Base-by-base conservation (phyloP, 225 moss, liverwort and hornwort species). In the Thuidium tamariscinum region DNA sequence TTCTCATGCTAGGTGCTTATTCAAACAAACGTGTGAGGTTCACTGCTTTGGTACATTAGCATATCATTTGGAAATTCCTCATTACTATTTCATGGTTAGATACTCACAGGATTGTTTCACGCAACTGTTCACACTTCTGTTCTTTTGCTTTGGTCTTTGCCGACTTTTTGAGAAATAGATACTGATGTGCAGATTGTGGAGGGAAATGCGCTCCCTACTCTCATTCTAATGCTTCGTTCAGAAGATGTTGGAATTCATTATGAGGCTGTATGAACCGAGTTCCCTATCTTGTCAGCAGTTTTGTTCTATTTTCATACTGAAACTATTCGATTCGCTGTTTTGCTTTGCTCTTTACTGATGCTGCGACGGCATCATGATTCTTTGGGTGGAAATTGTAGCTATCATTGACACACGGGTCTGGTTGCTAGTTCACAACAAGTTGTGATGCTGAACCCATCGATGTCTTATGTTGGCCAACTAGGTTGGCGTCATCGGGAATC, bases 401-500 rank as follows among this genome's bases (percentile, higher is more conserved):
- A 62, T 62, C 60, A 17, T 61, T 79, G 74, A 54, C 79, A 60
- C 44, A 60, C 82, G 51, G 51, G 32, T 67, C 37, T 64, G 52
- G 32, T 85, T 87, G 44, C 86, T 76, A 74, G 57, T 54, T 73
- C 79, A 36, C 52, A 81, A 54, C 56, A 79, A 54, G 71, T 65
- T 49, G 52, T 85, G 87, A 79, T 79, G 54, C 81, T 80, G 89
- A 89, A 37, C 71, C 20, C 49, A 64, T 64, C 79, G 65, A 75
- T 88, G 57, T 71, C 70, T 86, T 80, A 57, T 80, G 80, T 41
- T 89, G 88, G 51, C 36, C 82, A 69, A 85, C 21, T 88, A 98
- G 98, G 98, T 98, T 89, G 98, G 98, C 85, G 98, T 98, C 10
- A 97, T 98, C 81, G 98, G 98, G 65, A 98, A 98, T 86, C 98